Percentiles rank a stretch among this genome's conserved stretches.
These are phyloP conservation scores for Agrocybe praecox DNA, from an alignment of 768 basidiomycete species.

Conservation along the genomic window DNA sequence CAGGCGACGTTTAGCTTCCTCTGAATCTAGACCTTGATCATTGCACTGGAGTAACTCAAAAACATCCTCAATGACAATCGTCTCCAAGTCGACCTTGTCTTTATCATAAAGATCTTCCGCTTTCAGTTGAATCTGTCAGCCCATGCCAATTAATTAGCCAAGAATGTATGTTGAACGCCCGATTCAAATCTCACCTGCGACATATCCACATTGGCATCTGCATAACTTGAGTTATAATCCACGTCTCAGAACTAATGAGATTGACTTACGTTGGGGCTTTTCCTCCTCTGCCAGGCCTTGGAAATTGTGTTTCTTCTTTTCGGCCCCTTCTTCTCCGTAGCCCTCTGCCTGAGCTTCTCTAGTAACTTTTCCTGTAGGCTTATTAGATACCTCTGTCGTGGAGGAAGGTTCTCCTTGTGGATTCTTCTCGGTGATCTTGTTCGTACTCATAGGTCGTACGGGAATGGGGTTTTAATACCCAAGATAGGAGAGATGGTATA, in stretches of 20 bases:
- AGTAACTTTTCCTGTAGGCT: background rate
- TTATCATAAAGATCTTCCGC: slow-evolving; percentile 96
- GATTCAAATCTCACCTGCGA: slow-evolving; percentile 6
- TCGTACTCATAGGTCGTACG: background rate
- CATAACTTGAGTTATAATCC: background rate
- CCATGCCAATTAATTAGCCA: background rate
- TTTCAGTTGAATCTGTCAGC: slow-evolving; percentile 72
- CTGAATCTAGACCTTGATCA: slow-evolving; percentile 74
- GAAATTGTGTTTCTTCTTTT: background rate
- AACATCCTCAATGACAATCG: slow-evolving; percentile 93
- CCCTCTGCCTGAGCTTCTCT: background rate
- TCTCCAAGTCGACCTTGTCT: slow-evolving; percentile 99
- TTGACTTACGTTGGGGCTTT: background rate
- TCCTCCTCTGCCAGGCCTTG: background rate
- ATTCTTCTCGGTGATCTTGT: background rate
- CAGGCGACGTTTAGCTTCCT: slow-evolving; percentile 84
- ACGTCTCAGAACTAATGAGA: background rate
- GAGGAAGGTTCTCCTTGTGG: background rate
- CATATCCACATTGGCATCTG: slow-evolving; percentile 22
- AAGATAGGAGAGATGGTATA: background rate
- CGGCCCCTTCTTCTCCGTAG: background rate
- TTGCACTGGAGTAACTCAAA: slow-evolving; percentile 92
- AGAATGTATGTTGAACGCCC: background rate
- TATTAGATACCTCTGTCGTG: background rate
- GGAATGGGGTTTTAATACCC: background rate